Base-by-base conservation (phyloP, 164 flowering plant species). In the Protea cynaroides region DNA sequence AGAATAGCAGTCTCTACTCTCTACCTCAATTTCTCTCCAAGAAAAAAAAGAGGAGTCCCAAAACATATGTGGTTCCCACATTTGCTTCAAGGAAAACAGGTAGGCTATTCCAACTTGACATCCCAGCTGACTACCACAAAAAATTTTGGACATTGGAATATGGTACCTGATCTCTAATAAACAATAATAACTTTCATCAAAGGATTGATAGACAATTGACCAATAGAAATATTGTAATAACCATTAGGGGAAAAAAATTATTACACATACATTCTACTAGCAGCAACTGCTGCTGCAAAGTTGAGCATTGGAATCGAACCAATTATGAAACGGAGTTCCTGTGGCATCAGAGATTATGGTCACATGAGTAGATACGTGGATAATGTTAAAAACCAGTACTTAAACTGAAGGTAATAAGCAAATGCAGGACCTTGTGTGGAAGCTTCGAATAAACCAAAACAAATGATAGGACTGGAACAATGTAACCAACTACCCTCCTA, bases 241-340 rank as follows among this genome's bases (percentile, higher is more conserved):
- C 43, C 13, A 57, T 15, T 38, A 58, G n/a, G n/a, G n/a, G 21
- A 37, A 18, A 25, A 3, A 36, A 25, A 11, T 25, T 24, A 25
- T 43, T 19, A 25, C 1, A 65, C 86, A 62, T 88, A 94, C 99
- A 94, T 79, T 75, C 99, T 85, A 64, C 69, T 81, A 58, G 96
- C 90, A 65, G 96, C 87, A 73, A 91, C 53, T 25, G 99, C 90
- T 50, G 99, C 99, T 34, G 94, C 80, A 56, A 94, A 71, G 73
- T 94, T 94, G 80, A 94, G 85, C 29, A 94, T 77, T 25, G 99
- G 99, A 76, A 86, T 73, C 43, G 96, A 83, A 76, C 83, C 73
- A 61, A 94, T 83, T 55, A 94, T 86, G 70, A 94, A 94, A 1
- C 97, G 96, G 38, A 94, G 92, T 76, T 94, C 99, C 99, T 94